Conservation (phyloP, 2,329 filamentous ascomycete genomes). For the Talaromyces albobiverticillius region DNA sequence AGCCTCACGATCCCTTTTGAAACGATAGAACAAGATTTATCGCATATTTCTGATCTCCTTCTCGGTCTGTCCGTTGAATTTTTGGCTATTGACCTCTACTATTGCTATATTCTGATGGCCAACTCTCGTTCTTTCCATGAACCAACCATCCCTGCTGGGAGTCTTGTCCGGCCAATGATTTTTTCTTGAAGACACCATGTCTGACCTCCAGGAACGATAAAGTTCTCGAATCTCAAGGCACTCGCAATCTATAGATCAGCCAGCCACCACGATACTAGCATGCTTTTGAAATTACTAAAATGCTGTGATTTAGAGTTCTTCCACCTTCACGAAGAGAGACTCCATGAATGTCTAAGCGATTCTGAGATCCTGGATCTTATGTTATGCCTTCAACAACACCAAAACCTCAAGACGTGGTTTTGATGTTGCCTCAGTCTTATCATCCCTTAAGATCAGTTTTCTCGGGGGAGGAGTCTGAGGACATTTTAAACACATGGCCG, state of each 20-base stretch:
- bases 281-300: neutral
- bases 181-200: too few relatives aligned
- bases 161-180: neutral
- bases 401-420: neutral
- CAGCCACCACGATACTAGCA: neutral
- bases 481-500: neutral
- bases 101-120: neutral
- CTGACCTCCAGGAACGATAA: neutral
- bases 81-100: neutral
- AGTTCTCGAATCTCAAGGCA: slow-evolving; percentile 2
- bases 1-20: neutral
- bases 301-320: neutral
- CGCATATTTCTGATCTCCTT: neutral
- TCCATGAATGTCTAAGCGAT: too few relatives aligned
- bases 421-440: too few relatives aligned
- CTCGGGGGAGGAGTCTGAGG: too few relatives aligned
- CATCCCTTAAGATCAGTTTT: too few relatives aligned
- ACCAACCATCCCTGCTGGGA: neutral
- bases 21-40: neutral
- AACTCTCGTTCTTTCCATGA: neutral
- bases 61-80: neutral
- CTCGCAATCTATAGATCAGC: neutral
- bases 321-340: neutral
- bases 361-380: neutral
- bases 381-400: neutral